Evolutionary conservation across 2,329 filamentous ascomycete species (phyloP).

Genomic region (Fusarium hostae): DNA sequence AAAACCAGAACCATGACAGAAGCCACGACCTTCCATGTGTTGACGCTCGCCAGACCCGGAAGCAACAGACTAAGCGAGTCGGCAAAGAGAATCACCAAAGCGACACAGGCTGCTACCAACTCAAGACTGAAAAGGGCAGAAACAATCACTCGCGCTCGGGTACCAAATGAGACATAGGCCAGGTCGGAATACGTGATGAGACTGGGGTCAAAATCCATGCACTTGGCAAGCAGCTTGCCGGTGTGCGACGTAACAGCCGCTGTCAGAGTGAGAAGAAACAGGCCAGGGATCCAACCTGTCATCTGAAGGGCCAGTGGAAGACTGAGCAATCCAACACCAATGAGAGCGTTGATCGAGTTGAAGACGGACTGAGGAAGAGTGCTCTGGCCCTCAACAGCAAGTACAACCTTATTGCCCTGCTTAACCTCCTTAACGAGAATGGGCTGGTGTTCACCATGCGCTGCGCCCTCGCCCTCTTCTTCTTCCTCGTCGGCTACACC

Average conservation of each 20-base stretch:
- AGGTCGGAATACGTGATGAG: constrained; percentile 95
- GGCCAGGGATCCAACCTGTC: constrained; percentile 87
- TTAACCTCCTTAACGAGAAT: constrained; percentile 90
- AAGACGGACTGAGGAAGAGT: constrained; percentile 95
- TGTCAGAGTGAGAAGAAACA: constrained; percentile 77
- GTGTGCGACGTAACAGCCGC: constrained; percentile 86
- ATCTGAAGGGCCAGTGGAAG: constrained; percentile 89
- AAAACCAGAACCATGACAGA: constrained; percentile 81
- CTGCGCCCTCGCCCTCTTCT: constrained; percentile 45
- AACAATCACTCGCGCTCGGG: constrained; percentile 81
- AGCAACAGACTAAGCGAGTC: constrained; percentile 86
- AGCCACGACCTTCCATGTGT: constrained; percentile 87
- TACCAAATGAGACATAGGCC: constrained; percentile 89
- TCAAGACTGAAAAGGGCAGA: constrained; percentile 90
- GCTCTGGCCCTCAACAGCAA: constrained; percentile 91
- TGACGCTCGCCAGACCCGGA: constrained; percentile 71
- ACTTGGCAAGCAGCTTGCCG: constrained; percentile 84
- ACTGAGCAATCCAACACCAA: constrained; percentile 89
- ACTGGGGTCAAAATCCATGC: constrained; percentile 84
- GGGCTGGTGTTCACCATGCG: constrained; percentile 73
- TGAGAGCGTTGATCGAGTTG: constrained; percentile 94
- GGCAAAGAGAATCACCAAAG: constrained; percentile 90
- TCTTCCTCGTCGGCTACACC: constrained; percentile 51
- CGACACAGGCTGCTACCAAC: constrained; percentile 87
- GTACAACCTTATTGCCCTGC: constrained; percentile 85